A percentile compares a stretch with the other conserved stretches of the same genome.
These are phyloP conservation scores for Coemansia sp. DNA, from an alignment of 192 early-diverging fungal species.

Conservation along the genomic window DNA sequence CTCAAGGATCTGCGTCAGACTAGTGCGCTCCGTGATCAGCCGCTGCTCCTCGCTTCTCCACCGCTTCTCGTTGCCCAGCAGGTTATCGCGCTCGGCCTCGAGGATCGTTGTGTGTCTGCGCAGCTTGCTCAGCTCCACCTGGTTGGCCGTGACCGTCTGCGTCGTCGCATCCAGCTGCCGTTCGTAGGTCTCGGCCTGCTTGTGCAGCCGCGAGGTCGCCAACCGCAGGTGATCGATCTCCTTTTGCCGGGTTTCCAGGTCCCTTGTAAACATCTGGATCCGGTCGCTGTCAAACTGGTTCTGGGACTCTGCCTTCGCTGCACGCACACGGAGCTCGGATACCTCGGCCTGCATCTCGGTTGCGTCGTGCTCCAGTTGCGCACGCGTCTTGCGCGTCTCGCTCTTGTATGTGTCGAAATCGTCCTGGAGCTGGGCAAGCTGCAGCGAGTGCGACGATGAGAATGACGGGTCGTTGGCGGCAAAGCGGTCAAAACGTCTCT, in stretches of 20 bases:
- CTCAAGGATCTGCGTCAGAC: conserved; percentile 49
- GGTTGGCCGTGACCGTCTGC: conserved; percentile 54
- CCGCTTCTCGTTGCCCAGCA: conserved; percentile 40
- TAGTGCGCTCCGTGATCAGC: conserved; percentile 39
- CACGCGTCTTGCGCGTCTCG: conserved; percentile 62
- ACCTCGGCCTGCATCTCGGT: conserved; percentile 57
- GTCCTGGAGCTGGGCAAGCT: conserved; percentile 56
- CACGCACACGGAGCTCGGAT: conserved; percentile 63
- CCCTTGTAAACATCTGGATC: conserved; percentile 61
- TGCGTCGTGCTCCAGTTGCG: conserved; percentile 58
- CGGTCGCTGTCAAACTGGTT: conserved; percentile 60
- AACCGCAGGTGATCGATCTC: conserved; percentile 67
- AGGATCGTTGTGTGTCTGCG: conserved; percentile 56
- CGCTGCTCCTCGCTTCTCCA: conserved; percentile 46
- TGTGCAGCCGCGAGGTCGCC: conserved; percentile 56
- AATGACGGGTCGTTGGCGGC: background rate
- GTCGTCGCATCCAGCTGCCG: conserved; percentile 59
- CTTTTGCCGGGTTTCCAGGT: conserved; percentile 56
- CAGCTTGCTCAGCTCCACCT: conserved; percentile 53
- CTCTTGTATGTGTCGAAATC: conserved; percentile 67
- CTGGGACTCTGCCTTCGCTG: conserved; percentile 63
- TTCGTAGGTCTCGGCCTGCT: conserved; percentile 60
- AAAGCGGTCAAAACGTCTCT: too few species aligned
- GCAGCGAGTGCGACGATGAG: background rate
- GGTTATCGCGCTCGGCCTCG: conserved; percentile 54